phyloP scores from a whole-genome alignment of 345 rosid species.

The Isatis tinctoria region DNA sequence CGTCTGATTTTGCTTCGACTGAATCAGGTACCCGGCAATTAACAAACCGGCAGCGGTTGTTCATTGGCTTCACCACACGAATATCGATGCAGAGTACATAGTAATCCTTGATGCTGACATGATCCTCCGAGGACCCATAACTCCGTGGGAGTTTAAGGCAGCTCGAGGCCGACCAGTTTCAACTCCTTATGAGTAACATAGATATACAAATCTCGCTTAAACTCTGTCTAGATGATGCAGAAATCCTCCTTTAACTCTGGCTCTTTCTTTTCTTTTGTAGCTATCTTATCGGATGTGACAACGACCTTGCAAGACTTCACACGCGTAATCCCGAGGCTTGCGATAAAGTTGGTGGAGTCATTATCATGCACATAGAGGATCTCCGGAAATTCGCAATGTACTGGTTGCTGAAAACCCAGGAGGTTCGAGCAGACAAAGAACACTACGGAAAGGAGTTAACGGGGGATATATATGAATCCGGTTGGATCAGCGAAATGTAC shows the following conservation, averaged over 20 bases:
- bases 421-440: conserved; percentile 93
- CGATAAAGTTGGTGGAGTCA: conserved; percentile 98
- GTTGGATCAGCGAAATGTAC: conserved; percentile 99
- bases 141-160: conserved; percentile 97
- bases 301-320: conserved; percentile 90
- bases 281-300: conserved; percentile 93
- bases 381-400: conserved; percentile 79
- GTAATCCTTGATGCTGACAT: conserved; percentile 98
- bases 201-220: background rate
- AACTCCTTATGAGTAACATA: conserved; percentile 95
- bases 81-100: conserved; percentile 81
- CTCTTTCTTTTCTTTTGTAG: conserved; percentile 36
- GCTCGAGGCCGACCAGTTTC: conserved; percentile 93
- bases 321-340: conserved; percentile 89
- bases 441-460: conserved; percentile 87
- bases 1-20: conserved; percentile 12
- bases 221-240: background rate
- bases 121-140: conserved; percentile 92
- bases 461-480: conserved; percentile 85
- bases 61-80: conserved; percentile 96
- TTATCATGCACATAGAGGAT: conserved; percentile 96
- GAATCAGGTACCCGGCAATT: conserved; percentile 94
- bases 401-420: conserved; percentile 96
- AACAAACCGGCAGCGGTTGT: conserved; percentile 97
- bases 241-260: background rate